Evolutionary conservation across 2,329 filamentous ascomycete genomes (phyloP).

Genomic region (Cordyceps cateniannulata): DNA sequence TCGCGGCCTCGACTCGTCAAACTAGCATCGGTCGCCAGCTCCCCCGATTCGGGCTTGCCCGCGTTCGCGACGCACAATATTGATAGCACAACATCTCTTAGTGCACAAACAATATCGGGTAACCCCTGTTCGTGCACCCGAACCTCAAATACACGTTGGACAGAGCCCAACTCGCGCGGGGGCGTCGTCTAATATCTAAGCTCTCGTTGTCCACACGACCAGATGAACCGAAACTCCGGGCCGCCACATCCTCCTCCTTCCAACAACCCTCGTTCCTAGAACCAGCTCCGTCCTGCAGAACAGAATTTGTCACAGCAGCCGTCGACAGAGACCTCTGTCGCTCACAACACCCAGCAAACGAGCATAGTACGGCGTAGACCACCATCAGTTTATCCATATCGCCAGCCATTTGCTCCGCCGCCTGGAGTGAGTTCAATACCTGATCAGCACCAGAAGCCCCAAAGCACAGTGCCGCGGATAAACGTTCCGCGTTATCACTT

Average conservation of each 20-base stretch:
- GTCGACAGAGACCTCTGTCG: no score
- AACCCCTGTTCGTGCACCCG: neutral
- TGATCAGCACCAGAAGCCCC: neutral
- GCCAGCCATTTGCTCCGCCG: neutral
- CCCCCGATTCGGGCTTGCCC: neutral
- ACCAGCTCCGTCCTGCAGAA: neutral
- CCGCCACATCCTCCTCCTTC: neutral
- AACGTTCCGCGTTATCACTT: neutral
- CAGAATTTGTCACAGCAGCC: neutral
- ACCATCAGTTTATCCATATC: neutral
- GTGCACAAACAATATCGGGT: neutral
- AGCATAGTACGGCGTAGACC: neutral
- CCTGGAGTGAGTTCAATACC: neutral
- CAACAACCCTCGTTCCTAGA: constrained; percentile 1
- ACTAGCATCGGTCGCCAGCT: neutral
- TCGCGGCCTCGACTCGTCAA: neutral
- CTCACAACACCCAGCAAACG: neutral
- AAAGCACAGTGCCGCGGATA: neutral
- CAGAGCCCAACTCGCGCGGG: neutral
- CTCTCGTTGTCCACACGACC: neutral
- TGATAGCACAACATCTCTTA: constrained; percentile 5
- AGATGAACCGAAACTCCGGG: constrained; percentile 1
- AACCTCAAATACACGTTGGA: no score
- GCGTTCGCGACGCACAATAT: constrained; percentile 2
- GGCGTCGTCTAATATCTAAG: neutral